phyloP scores from a whole-genome alignment of 106 monocot genomes.

The Acorus gramineus region DNA sequence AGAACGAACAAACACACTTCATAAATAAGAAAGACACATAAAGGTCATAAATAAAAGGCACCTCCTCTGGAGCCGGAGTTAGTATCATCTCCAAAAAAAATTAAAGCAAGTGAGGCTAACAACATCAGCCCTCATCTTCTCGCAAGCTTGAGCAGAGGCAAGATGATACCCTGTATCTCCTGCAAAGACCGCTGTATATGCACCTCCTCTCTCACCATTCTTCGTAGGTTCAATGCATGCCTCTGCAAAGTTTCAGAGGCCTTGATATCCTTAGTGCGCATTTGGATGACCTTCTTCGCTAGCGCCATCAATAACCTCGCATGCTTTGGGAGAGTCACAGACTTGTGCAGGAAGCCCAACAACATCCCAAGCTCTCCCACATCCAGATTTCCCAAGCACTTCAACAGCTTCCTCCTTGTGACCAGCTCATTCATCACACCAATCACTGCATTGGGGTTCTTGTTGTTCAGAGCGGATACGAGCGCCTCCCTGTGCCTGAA shows the following conservation, averaged over 20 bases:
- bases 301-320: slow-evolving; percentile 78
- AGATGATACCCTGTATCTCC: slow-evolving; percentile 92
- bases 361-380: slow-evolving; percentile 53
- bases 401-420: slow-evolving; percentile 76
- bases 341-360: slow-evolving; percentile 52
- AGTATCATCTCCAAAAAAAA: too few relatives aligned
- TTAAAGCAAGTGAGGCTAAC: too few relatives aligned
- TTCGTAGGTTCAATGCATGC: slow-evolving; percentile 53
- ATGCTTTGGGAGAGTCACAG: slow-evolving; percentile 59
- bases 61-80: too few relatives aligned
- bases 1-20: too few relatives aligned
- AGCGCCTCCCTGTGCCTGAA: slow-evolving; percentile 85
- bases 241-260: slow-evolving; percentile 33
- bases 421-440: slow-evolving; percentile 86
- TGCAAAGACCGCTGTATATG: slow-evolving; percentile 61
- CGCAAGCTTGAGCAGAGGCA: slow-evolving; percentile 66
- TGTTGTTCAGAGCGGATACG: slow-evolving; percentile 38
- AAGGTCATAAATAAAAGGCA: too few relatives aligned
- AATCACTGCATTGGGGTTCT: slow-evolving; percentile 36
- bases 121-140: slow-evolving; percentile 69
- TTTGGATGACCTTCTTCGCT: slow-evolving; percentile 59
- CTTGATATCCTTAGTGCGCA: slow-evolving; percentile 52
- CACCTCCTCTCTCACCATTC: slow-evolving; percentile 66
- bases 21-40: too few relatives aligned
- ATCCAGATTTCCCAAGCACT: slow-evolving; percentile 59